Conservation (phyloP, 2,329 filamentous ascomycete species). For the Dothideomycetes sp. region DNA sequence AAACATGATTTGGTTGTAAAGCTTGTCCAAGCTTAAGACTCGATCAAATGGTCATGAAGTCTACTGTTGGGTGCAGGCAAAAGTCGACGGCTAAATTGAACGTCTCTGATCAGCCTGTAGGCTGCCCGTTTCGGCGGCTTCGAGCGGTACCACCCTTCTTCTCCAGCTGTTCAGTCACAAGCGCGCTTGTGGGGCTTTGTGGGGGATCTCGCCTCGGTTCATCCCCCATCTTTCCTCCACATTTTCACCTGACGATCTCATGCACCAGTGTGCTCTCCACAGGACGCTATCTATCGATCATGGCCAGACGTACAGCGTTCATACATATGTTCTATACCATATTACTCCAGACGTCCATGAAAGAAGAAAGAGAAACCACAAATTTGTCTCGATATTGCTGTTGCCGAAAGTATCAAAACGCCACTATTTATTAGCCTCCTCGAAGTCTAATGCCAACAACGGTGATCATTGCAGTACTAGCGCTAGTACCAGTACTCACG, state of each 20-base stretch:
- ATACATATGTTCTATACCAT: no score
- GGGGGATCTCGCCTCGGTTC: not conserved
- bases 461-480: conserved; percentile 6
- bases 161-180: conserved; percentile 8
- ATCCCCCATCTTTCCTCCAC: conserved; percentile 6
- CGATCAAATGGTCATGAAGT: not conserved
- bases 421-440: conserved; percentile 4
- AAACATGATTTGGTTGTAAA: no score
- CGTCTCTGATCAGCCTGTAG: conserved; percentile 4
- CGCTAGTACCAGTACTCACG: conserved; percentile 1
- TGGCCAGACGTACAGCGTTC: no score
- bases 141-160: not conserved
- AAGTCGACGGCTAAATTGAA: conserved; percentile 6
- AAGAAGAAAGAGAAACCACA: no score
- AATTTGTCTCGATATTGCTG: not conserved
- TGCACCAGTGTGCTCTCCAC: no score
- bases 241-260: conserved; percentile 4
- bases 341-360: no score
- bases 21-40: conserved; percentile 6
- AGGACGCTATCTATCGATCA: no score
- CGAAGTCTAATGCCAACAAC: conserved; percentile 8
- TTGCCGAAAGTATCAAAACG: not conserved
- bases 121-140: conserved; percentile 1
- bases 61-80: conserved; percentile 6
- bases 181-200: not conserved